Evolutionary conservation across 129 eudicot genomes (phyloP), one percentile per base, ranked within the genome.

Genomic region (Solidago caesia): DNA sequence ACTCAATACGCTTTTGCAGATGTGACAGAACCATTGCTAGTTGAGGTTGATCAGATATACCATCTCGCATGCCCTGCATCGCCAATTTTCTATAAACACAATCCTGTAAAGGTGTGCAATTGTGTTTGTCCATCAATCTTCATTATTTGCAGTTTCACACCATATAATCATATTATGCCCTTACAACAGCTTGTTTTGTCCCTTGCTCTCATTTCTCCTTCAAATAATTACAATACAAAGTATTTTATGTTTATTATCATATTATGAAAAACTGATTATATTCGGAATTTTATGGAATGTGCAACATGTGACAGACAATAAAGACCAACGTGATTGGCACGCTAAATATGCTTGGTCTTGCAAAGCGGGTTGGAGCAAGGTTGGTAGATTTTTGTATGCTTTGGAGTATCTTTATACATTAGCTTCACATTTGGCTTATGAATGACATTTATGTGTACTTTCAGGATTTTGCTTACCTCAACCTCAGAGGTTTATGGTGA

Each of bases 21-120:
- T 89, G 93, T 92, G 46, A 92, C 91, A 15, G 96, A 92, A 64
- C 81, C 93, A 44, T 84, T 92, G 75, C 80, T 89, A 68, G 75
- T 89, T 71, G 96, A 92, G 71, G 96, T 92, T 84, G 97, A 92
- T 73, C 89, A 76, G 75, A 89, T 92, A 53, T 92, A 92, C 74
- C 97, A 92, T 74, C 92, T 92, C 63, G 97, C 97, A 60, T 92
- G 97, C 63, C 97, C 97, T 56, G 97, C 97, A 41, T 92, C 97
- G 4, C 97, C 97, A 5, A 92, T 92, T 62, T 92, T 92, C 75
- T 92, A 92, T 79, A 92, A 92, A 49, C 86, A 92, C 88, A 92
- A 92, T 72, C 96, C 97, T 78, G 97, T 92, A 21, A 92, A 92
- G 97, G 97, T 84, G 44, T 9, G 48, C 58, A 53, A 33, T 33